These are phyloP conservation scores for Bullera alba DNA, from an alignment of 768 basidiomycete species.

Conservation along the genomic window DNA sequence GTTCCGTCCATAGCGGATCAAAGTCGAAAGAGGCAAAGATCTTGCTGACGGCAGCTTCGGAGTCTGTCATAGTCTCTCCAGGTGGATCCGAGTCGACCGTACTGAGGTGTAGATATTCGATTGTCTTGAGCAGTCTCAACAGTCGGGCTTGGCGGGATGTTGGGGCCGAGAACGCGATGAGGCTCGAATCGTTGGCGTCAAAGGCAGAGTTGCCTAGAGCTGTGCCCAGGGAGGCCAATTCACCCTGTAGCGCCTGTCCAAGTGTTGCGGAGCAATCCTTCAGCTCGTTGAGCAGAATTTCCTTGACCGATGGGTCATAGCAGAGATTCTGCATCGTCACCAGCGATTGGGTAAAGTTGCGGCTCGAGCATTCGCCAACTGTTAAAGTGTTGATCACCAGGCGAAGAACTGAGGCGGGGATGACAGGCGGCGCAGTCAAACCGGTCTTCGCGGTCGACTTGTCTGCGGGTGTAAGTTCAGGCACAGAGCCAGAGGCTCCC, in stretches of 20 bases:
- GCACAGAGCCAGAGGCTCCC: not conserved
- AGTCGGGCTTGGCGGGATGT: constrained; percentile 96
- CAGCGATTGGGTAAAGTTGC: constrained; percentile 91
- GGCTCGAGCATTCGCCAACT: constrained; percentile 89
- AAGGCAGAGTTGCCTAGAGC: constrained; percentile 59
- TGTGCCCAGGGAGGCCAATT: constrained; percentile 67
- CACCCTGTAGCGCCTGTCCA: constrained; percentile 63
- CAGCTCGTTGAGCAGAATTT: constrained; percentile 82
- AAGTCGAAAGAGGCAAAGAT: constrained; percentile 92
- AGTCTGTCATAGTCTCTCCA: constrained; percentile 20
- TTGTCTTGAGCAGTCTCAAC: constrained; percentile 86
- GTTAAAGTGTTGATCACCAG: constrained; percentile 95
- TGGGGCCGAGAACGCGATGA: constrained; percentile 85
- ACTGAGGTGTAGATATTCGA: constrained; percentile 75
- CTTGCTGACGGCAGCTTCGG: constrained; percentile 62
- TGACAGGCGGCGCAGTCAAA: constrained; percentile 60
- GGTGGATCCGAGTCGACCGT: constrained; percentile 27
- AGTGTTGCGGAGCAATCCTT: constrained; percentile 79
- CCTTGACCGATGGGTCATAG: constrained; percentile 76
- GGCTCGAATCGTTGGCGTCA: constrained; percentile 53
- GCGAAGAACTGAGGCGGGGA: constrained; percentile 75
- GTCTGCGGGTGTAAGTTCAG: not conserved
- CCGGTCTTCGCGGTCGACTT: not conserved
- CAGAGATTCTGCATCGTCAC: constrained; percentile 88
- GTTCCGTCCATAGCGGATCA: constrained; percentile 74